These are phyloP conservation scores for Apiospora rasikravindrae DNA, from an alignment of 2,329 filamentous ascomycete genomes.

Conservation along the genomic window DNA sequence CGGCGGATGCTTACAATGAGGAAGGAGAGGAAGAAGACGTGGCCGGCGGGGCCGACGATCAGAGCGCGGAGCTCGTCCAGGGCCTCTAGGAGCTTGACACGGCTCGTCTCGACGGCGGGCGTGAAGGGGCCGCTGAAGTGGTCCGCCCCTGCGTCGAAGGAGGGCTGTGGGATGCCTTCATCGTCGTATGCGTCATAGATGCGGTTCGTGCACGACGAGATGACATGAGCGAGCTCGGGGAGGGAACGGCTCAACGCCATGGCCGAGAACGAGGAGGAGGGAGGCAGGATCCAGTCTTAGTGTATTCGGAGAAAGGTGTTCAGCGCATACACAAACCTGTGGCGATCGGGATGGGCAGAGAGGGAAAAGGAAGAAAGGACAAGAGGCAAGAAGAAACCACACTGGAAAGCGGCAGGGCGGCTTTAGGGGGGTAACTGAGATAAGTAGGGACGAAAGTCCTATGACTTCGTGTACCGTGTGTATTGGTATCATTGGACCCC, in stretches of 20 bases:
- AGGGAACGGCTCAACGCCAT: constrained; percentile 23
- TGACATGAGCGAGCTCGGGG: constrained; percentile 22
- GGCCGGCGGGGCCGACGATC: constrained; percentile 24
- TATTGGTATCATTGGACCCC: background rate
- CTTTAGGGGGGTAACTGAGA: background rate
- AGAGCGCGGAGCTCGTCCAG: constrained; percentile 23
- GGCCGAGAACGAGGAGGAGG: background rate
- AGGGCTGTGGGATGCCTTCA: constrained; percentile 21
- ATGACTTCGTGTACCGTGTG: background rate
- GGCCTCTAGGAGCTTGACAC: constrained; percentile 23
- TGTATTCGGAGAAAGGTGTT: background rate
- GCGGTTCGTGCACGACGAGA: constrained; percentile 21
- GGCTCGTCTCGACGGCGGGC: constrained; percentile 20
- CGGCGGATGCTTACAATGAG: constrained; percentile 22
- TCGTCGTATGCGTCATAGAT: constrained; percentile 21
- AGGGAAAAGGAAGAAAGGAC: background rate
- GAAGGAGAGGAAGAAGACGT: constrained; percentile 27
- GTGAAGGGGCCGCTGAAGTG: constrained; percentile 21
- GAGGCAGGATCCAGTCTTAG: background rate
- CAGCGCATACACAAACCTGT: background rate
- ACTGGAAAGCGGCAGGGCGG: background rate
- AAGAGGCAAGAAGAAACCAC: background rate
- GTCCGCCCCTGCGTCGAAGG: constrained; percentile 14
- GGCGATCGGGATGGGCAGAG: background rate
- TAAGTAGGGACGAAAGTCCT: constrained; percentile 5